Conservation (phyloP, 192 early-diverging fungal species). For the Coemansia sp. region DNA sequence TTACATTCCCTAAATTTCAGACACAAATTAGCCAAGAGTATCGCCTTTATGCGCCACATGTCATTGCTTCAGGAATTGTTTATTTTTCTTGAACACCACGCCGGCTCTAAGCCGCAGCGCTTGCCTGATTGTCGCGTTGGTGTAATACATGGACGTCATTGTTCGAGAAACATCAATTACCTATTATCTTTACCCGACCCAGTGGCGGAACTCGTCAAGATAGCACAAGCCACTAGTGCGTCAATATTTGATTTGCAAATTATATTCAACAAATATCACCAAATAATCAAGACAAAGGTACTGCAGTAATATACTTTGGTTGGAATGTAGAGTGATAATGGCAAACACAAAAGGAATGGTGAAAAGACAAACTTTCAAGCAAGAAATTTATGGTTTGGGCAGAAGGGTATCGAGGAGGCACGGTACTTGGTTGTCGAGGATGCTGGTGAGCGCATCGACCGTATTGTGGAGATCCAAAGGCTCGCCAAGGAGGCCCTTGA, state of each 20-base stretch:
- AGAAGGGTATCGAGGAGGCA: slow-evolving; percentile 52
- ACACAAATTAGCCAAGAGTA: background rate
- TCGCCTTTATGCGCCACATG: background rate
- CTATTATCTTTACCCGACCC: background rate
- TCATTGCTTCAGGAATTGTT: background rate
- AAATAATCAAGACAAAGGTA: too few species aligned
- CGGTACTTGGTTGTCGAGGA: slow-evolving; percentile 47
- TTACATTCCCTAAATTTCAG: slow-evolving; percentile 7
- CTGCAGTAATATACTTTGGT: too few species aligned
- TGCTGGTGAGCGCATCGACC: slow-evolving; percentile 31
- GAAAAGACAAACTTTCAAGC: background rate
- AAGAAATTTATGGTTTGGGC: slow-evolving; percentile 32
- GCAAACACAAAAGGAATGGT: slow-evolving; percentile 6
- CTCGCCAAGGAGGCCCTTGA: slow-evolving; percentile 40
- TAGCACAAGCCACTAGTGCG: background rate
- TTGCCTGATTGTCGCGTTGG: background rate
- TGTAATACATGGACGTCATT: background rate
- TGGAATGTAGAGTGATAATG: slow-evolving; percentile 6
- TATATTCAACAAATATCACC: too few species aligned
- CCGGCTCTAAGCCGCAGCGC: background rate
- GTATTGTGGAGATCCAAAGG: slow-evolving; percentile 45
- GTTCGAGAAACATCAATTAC: background rate
- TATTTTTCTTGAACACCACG: background rate
- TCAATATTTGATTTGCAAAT: too few species aligned
- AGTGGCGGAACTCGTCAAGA: background rate